phyloP scores from a whole-genome alignment of 345 rosid species.

The Brassica napus region Da-Ae NC_063434.1:1434501-1435000 shows the following conservation, averaged over 20 bases:
- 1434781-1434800: constrained; percentile 33
- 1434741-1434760: background rate
- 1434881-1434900: constrained; percentile 43
- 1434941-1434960: constrained; percentile 68
- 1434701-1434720: constrained; percentile 18
- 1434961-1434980: constrained; percentile 56
- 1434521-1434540: constrained; percentile 29
- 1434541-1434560: constrained; percentile 17
- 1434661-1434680: constrained; percentile 35
- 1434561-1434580: constrained; percentile 21
- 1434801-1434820: constrained; percentile 13
- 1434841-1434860: constrained; percentile 19
- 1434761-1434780: constrained; percentile 27
- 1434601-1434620: constrained; percentile 44
- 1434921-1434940: constrained; percentile 47
- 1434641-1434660: constrained; percentile 57
- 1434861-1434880: constrained; percentile 39
- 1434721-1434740: constrained; percentile 21
- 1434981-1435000: constrained; percentile 44
- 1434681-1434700: constrained; percentile 43
- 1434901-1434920: constrained; percentile 20
- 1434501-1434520: constrained; percentile 12
- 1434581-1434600: constrained; percentile 48
- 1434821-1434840: constrained; percentile 28
- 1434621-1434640: constrained; percentile 35